Evolutionary conservation across 805 yeast species (phyloP).

Genomic region (Vanderwaltozyma polyspora): DNA sequence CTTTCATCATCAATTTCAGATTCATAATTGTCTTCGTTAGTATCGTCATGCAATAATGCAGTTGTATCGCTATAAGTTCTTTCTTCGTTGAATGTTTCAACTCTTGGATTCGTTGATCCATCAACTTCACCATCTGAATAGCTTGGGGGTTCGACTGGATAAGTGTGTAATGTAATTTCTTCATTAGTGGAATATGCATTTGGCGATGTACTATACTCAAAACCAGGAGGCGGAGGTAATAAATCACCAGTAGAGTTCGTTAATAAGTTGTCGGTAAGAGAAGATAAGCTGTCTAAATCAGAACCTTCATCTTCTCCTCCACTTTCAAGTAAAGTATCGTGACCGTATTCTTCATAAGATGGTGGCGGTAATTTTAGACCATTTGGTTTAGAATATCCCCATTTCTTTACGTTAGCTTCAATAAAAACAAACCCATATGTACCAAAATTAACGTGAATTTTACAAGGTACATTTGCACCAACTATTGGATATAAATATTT

Average conservation of each 20-base stretch:
- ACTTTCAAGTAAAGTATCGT: conserved; percentile 66
- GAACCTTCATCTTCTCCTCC: conserved; percentile 35
- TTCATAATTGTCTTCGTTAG: conserved; percentile 10
- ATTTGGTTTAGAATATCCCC: conserved; percentile 89
- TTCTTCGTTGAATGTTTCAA: conserved; percentile 1
- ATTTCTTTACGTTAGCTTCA: conserved; percentile 86
- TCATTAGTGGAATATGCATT: conserved; percentile 12
- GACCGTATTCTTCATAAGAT: conserved; percentile 68
- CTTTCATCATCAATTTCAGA: conserved; percentile 6
- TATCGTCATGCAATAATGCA: neutral
- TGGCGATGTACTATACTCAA: conserved; percentile 25
- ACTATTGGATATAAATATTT: conserved; percentile 75
- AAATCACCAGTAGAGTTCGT: conserved; percentile 11
- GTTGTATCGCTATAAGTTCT: too few species aligned
- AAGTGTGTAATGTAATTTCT: conserved; percentile 24
- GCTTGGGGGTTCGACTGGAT: conserved; percentile 31
- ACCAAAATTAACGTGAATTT: conserved; percentile 82
- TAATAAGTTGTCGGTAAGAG: neutral
- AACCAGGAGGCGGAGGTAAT: conserved; percentile 30
- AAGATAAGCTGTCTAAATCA: conserved; percentile 11
- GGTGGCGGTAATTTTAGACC: conserved; percentile 93
- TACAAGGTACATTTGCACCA: conserved; percentile 75
- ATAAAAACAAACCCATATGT: conserved; percentile 82
- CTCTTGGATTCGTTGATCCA: neutral
- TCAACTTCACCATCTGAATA: conserved; percentile 21